Evolutionary conservation across 1,139 yeast genomes (phyloP), one percentile per base, ranked within the genome.

Genomic region (Candida buenavistaensis): DNA sequence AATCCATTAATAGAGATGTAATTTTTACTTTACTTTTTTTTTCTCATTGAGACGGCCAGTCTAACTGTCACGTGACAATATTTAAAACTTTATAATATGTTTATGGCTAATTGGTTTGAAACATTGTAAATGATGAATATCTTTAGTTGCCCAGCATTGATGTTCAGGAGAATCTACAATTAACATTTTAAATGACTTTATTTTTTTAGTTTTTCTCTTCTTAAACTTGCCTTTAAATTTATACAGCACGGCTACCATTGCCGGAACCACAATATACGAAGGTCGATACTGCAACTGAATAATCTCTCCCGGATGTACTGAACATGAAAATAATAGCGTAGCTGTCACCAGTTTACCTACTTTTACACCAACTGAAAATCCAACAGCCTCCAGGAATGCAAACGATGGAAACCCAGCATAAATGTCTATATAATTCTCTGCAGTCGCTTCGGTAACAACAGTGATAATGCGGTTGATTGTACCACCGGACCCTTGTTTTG

Each of bases 251-350:
- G 33, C 32, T 19, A 24, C 36, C 32, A 44, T 31, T 14, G 22
- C 24, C 6, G 46, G 46, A 4, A 38, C 34, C 3, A 25, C 10
- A 3, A 43, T 24, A 25, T 30, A 44, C 10, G 30, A 30, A 2
- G 47, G 47, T 15, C 40, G 32, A 24, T 41, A 39, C 21, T 37
- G 40, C 32, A 44, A 17, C 32, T 44, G 47, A 14, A 36, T 35
- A 14, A 44, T 21, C 17, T 43, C 40, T 3, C 41, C 43, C 7
- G 35, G 24, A 4, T 29, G 29, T 19, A 42, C 14, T 4, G 23
- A 21, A 23, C 47, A 44, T 14, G 28, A 32, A 16, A 40, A 44
- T 4, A 32, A 15, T 13, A 44, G 14, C 1, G 43, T 33, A 7
- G 33, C 30, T 4, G 30, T 22, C 30, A 33, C 30, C 11, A 32